Evolutionary conservation across 2,329 filamentous ascomycete genomes (phyloP).

Genomic region (Lecanicillium sp.): DNA sequence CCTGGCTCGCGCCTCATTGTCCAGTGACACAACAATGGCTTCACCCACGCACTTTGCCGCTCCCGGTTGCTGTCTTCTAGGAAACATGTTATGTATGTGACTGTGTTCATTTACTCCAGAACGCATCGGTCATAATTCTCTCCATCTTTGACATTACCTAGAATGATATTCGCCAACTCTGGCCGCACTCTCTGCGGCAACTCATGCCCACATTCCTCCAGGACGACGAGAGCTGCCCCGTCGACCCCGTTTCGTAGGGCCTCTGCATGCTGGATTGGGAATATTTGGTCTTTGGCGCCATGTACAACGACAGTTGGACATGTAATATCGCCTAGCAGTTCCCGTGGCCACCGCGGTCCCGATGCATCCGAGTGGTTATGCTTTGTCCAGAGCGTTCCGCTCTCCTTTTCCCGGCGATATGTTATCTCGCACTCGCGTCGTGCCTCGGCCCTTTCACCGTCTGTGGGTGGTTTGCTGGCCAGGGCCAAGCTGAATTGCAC

Average conservation of each 20-base stretch:
- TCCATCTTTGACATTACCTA: not conserved
- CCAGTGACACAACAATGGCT: too few species aligned
- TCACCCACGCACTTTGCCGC: too few species aligned
- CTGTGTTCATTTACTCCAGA: too few species aligned
- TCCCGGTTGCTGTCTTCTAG: too few species aligned
- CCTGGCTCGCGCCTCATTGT: too few species aligned
- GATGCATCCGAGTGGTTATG: constrained; percentile 19
- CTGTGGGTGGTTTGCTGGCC: constrained; percentile 9
- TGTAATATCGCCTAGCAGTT: constrained; percentile 14
- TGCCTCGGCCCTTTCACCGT: constrained; percentile 11
- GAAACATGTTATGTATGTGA: too few species aligned
- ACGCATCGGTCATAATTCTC: too few species aligned
- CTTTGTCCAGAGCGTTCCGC: constrained; percentile 19
- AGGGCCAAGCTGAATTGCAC: constrained; percentile 9
- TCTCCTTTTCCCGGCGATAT: constrained; percentile 12
- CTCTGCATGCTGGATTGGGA: constrained; percentile 18
- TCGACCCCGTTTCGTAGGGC: constrained; percentile 16
- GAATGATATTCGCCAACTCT: not conserved
- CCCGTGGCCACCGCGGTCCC: constrained; percentile 15
- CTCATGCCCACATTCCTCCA: constrained; percentile 5
- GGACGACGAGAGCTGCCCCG: constrained; percentile 14
- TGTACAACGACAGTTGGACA: constrained; percentile 21
- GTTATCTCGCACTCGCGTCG: constrained; percentile 11
- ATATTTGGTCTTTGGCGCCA: constrained; percentile 20
- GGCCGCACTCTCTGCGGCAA: not conserved